Percentiles rank a stretch among this genome's conserved stretches.
Conservation (phyloP, 2,329 filamentous ascomycete species). For the Trichophyton schoenleinii region DNA sequence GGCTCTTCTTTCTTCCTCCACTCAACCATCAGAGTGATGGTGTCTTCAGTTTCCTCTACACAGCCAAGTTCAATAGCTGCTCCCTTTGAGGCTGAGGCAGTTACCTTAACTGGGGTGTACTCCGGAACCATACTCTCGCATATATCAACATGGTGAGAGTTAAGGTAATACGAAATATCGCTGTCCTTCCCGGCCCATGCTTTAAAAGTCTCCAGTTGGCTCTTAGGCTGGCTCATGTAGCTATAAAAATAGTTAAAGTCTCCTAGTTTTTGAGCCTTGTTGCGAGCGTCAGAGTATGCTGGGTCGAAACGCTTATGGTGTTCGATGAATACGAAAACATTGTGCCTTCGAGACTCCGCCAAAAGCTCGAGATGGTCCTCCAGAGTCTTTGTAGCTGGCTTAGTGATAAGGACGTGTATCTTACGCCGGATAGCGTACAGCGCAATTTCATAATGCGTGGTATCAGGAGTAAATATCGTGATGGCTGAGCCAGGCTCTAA, state of each 20-base stretch:
- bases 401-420: conserved; percentile 86
- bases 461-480: conserved; percentile 91
- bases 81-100: conserved; percentile 68
- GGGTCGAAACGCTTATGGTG: conserved; percentile 96
- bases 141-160: conserved; percentile 87
- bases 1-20: conserved; percentile 65
- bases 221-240: conserved; percentile 92
- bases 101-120: conserved; percentile 64
- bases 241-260: conserved; percentile 98
- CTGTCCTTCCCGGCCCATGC: conserved; percentile 85
- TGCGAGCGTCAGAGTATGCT: conserved; percentile 76
- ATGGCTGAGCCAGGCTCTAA: conserved; percentile 74
- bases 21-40: conserved; percentile 78
- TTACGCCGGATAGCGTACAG: conserved; percentile 79
- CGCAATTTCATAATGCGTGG: conserved; percentile 84
- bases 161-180: conserved; percentile 93
- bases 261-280: conserved; percentile 61
- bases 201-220: conserved; percentile 85
- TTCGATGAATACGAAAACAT: conserved; percentile 85
- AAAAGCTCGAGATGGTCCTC: conserved; percentile 67
- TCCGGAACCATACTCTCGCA: conserved; percentile 83
- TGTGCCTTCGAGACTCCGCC: conserved; percentile 55
- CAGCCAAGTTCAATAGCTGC: conserved; percentile 70
- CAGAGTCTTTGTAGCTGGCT: conserved; percentile 79
- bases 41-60: conserved; percentile 72